phyloP scores from a whole-genome alignment of 495 filamentous ascomycete genomes.

The Penicillium salamii region DNA sequence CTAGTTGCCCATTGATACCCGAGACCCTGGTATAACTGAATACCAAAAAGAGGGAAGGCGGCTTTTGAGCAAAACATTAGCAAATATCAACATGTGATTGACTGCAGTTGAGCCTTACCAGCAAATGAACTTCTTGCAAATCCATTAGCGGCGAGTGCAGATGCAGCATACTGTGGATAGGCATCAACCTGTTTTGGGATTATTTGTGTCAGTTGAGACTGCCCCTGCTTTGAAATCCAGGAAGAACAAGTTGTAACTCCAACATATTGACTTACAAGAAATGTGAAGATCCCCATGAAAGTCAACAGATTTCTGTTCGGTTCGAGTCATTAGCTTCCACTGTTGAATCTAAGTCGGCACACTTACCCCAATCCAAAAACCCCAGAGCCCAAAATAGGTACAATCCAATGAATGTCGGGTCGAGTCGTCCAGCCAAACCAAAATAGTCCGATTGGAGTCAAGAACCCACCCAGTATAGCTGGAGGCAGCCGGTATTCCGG shows the following conservation, averaged over 20 bases:
- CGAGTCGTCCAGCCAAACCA: conserved; percentile 70
- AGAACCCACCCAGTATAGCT: conserved; percentile 61
- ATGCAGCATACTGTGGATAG: conserved; percentile 79
- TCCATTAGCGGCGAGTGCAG: conserved; percentile 75
- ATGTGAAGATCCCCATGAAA: conserved; percentile 80
- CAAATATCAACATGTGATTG: neutral
- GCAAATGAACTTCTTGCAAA: conserved; percentile 73
- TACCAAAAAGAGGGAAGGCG: conserved; percentile 59
- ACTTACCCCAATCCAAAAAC: conserved; percentile 68
- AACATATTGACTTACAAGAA: conserved; percentile 41
- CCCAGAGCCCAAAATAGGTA: conserved; percentile 72
- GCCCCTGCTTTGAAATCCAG: too few relatives aligned
- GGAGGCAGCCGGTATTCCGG: conserved; percentile 77
- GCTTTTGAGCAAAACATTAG: conserved; percentile 25
- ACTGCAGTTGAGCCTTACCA: conserved; percentile 46
- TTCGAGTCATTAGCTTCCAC: neutral
- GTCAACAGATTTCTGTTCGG: conserved; percentile 57
- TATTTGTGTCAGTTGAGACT: neutral
- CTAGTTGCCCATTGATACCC: conserved; percentile 65
- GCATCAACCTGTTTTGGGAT: conserved; percentile 55
- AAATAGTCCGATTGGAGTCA: conserved; percentile 75
- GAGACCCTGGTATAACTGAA: conserved; percentile 58
- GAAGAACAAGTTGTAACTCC: too few relatives aligned
- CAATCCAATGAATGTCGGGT: conserved; percentile 61
- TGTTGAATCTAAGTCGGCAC: neutral